Percentiles rank a stretch among this genome's conserved stretches.
These are phyloP conservation scores for Blastobotrys buckinghamii DNA, from an alignment of 1,139 yeast genomes.

Conservation along the genomic window DNA sequence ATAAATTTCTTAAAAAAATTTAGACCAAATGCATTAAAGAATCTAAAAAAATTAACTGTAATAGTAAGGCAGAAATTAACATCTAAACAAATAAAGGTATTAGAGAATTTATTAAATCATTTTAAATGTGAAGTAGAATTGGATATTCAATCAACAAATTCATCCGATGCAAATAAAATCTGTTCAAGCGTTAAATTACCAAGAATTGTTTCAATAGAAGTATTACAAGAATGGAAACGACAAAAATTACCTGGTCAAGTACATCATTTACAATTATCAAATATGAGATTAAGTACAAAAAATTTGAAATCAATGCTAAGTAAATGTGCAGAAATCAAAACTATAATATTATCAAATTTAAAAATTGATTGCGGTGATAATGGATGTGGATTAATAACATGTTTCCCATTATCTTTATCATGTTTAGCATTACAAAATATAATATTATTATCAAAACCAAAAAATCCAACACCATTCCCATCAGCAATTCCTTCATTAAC, in stretches of 20 bases:
- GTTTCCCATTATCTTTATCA: background rate
- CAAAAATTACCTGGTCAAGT: slow-evolving; percentile 4
- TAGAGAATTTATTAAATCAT: background rate
- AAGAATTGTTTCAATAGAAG: background rate
- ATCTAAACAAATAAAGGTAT: background rate
- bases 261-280: background rate
- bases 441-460: background rate
- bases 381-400: background rate
- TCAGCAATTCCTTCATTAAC: background rate
- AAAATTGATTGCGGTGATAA: background rate
- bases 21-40: background rate
- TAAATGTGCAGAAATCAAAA: slow-evolving; percentile 2
- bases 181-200: background rate
- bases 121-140: background rate
- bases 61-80: background rate
- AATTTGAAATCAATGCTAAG: background rate
- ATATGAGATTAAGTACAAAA: background rate
- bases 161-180: background rate
- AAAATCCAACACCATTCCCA: background rate
- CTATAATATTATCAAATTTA: background rate
- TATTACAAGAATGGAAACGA: background rate
- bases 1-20: background rate
- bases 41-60: background rate
- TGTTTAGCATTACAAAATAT: background rate
- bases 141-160: background rate